Base-by-base conservation (phyloP, 441 rosid species). In the Populus hybrid region DNA sequence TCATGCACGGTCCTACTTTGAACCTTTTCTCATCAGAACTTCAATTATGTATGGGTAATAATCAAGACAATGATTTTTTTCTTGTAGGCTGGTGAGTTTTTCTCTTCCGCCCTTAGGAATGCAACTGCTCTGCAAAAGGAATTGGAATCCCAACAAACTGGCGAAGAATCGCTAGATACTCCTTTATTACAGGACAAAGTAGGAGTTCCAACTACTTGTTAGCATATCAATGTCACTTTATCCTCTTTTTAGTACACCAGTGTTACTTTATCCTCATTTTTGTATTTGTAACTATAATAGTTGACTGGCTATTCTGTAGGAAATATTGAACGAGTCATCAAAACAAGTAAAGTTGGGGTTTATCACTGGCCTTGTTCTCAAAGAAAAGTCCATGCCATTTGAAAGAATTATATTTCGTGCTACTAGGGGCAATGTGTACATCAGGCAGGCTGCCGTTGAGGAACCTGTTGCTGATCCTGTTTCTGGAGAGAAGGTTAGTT, bases 351-450 rank as follows among this genome's bases (percentile, higher is more conserved):
- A 94, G 81, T 80, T 93, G 85, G 99, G 98, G 71, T 93, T 87
- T 81, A 73, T 94, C 57, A 84, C 92, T 72, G 98, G 99, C 72
- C 88, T 96, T 69, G 97, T 96, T 79, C 91, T 94, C 61, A 91
- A 93, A 79, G 96, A 84, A 23, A 96, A 93, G 82, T 91, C 98
- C 59, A 74, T 93, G 88, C 90, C 92, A 74, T 96, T 92, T 77
- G 98, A 96, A 88, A 92, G 98, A 87, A 93, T 96, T 80, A 83
- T 96, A 76, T 94, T 94, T 80, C 98, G 97, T 84, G 98, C 98
- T 71, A 96, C 99, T 73, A 89, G 99, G 88, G 98, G 97, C n/a
- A 93, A 93, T 87, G 92, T 96, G 79, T 88, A 82, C 74, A 67
- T 92, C 66, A 91, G 89, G 86, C 98, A 91, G 81, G 85, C 85